Evolutionary conservation across 129 eudicot species (phyloP), one percentile per base, ranked within the genome.

Genomic region (Calendula officinalis): DNA sequence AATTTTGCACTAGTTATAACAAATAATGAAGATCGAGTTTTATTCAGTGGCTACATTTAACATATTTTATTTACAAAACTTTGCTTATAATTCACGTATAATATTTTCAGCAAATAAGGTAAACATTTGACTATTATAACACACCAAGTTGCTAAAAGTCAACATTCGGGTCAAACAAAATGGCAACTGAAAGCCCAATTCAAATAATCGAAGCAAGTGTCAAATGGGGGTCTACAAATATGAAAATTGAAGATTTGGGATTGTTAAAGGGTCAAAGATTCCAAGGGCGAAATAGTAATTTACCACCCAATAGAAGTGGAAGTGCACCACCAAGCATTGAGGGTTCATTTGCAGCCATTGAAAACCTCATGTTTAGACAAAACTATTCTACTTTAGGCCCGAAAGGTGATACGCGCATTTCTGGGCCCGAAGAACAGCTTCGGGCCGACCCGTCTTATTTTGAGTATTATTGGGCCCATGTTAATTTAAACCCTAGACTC

Each of bases 291-390:
- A 74, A 68, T 43, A 75, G 74, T 56, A 78, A 50, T 72, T 15
- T 47, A 37, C 69, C 73, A 32, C 90, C 90, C 30, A 75, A 68
- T 56, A 72, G 95, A 51, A 83, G 95, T 61, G 95, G 76, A 62
- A 86, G 95, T 80, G 95, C 95, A 60, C 95, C 95, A 49, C 95
- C 95, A 42, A 86, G 84, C 64, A 83, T 83, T 77, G 95, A 86
- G 70, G 90, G 95, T 37, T 86, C 95, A 7, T 57, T 80, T 53
- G 87, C 95, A 7, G 90, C 95, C 37, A 60, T 81, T 22, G 82
- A 73, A 64, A 83, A 78, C 56, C 76, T 83, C 52, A 40, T 83
- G 69, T 64, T 83, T 65, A 58, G 74, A 60, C 71, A 51, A 41
- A 64, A 68, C 58, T 72, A 64, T 45, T 46, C 58, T 39, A 38